A percentile compares a stretch with the other conserved stretches of the same genome.
phyloP scores from a whole-genome alignment of 257 asterid species.

The Fraxinus anomala region DNA sequence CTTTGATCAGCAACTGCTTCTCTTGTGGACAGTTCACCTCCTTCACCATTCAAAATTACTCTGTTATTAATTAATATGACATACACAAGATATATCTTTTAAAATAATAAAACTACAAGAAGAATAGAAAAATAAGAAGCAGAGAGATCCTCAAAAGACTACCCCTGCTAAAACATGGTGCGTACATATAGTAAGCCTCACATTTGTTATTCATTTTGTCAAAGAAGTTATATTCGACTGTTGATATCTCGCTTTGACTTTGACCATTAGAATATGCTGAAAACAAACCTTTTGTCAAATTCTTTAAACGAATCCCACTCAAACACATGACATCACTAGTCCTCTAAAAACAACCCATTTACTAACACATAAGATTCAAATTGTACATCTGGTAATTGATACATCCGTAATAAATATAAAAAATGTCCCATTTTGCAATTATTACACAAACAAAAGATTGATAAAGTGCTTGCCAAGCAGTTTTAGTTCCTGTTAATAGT shows the following conservation, averaged over 20 bases:
- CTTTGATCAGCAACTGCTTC: slow-evolving; percentile 33
- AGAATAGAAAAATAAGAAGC: slow-evolving; percentile 2
- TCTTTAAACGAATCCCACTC: background rate
- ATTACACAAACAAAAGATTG: slow-evolving; percentile 19
- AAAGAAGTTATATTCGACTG: background rate
- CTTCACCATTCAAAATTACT: slow-evolving; percentile 41
- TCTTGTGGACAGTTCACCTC: slow-evolving; percentile 37
- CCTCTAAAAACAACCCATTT: background rate
- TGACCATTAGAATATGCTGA: background rate
- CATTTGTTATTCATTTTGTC: background rate
- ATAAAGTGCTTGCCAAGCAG: slow-evolving; percentile 13
- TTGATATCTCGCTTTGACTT: background rate
- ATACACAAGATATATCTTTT: slow-evolving; percentile 9
- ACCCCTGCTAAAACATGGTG: background rate
- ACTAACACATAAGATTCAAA: background rate
- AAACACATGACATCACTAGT: background rate
- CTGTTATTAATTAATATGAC: slow-evolving; percentile 20
- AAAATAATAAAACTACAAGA: slow-evolving; percentile 12
- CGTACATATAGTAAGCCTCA: background rate
- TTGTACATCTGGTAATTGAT: slow-evolving; percentile 3
- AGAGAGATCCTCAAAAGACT: background rate
- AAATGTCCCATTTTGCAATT: slow-evolving; percentile 1
- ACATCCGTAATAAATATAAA: background rate
- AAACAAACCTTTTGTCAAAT: background rate
- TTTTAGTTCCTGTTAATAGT: slow-evolving; percentile 11